Base-by-base conservation (phyloP, 441 rosid species). In the Biscutella laevigata region DNA sequence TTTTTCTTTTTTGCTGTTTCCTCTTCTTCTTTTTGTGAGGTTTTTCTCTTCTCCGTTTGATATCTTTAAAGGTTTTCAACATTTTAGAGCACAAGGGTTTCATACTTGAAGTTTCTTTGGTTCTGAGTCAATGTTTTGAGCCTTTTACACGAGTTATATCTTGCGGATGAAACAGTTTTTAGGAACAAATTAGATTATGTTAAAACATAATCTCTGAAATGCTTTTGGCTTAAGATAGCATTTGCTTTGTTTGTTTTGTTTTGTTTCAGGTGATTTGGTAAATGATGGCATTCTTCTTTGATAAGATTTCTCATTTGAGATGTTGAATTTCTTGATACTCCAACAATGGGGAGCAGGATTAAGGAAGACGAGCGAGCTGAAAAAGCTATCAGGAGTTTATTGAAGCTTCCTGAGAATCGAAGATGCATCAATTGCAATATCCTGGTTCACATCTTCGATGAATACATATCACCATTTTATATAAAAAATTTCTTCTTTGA, bases 361-460 rank as follows among this genome's bases (percentile, higher is more conserved):
- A 84, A 79, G 70, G 96, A 85, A 59, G 91, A 79, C 4, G 91
- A 88, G n/a, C 79, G 75, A 51, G 61, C 72, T 13, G 98, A 85
- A 60, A 78, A 66, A 74, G 74, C 74, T 35, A 71, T 91, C 41
- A 84, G 95, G 0, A 68, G 73, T 59, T 83, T 91, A 59, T 58
- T 80, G 64, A 85, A 79, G 58, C 89, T 80, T 54, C 77, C 94
- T 0, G 87, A 80, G 72, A 91, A 91, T 61, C 71, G 84, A 15
- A 73, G 84, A 52, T 91, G 96, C 61, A 79, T 91, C 68, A 91
- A 82, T 53, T 91, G 98, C 83, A 79, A 82, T 21, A 69, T 70
- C 37, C 61, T 91, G 88, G 98, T 88, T 78, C 45, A 30, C 9
- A 34, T 53, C 53, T 44, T 12, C 28, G 24, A 36, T 25, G 4